These are phyloP conservation scores for Penicillium palitans DNA, from an alignment of 2,329 filamentous ascomycete genomes.

Conservation along the genomic window DNA sequence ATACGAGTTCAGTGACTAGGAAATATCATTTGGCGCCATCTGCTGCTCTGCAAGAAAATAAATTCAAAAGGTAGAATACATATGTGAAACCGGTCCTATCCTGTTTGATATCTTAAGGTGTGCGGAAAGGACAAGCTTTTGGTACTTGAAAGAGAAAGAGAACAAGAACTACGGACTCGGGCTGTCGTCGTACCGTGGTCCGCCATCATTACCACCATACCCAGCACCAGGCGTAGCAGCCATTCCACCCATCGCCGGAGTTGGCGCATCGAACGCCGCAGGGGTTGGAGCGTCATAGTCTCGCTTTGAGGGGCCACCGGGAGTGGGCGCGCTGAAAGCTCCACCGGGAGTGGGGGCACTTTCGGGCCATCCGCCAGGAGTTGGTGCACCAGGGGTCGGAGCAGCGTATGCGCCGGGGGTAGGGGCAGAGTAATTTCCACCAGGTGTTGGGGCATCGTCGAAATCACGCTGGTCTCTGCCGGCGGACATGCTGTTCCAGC, in stretches of 20 bases:
- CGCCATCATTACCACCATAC: conserved; percentile 42
- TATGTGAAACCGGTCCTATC: conserved; percentile 20
- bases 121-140: conserved; percentile 18
- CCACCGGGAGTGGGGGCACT: conserved; percentile 47
- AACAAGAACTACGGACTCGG: conserved; percentile 39
- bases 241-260: conserved; percentile 45
- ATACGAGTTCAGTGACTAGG: not conserved
- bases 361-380: conserved; percentile 48
- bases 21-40: not conserved
- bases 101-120: conserved; percentile 18
- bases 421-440: conserved; percentile 64
- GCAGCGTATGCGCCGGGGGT: conserved; percentile 63
- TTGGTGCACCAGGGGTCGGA: conserved; percentile 68
- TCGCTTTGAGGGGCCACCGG: conserved; percentile 36
- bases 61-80: conserved; percentile 26
- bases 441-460: conserved; percentile 74
- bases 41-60: conserved; percentile 16
- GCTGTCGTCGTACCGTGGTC: conserved; percentile 47
- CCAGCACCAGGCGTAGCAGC: conserved; percentile 43
- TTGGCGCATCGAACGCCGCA: conserved; percentile 48
- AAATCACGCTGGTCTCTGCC: conserved; percentile 46
- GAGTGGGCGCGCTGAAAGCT: conserved; percentile 48
- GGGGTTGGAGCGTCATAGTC: conserved; percentile 28
- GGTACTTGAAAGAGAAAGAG: conserved; percentile 14
- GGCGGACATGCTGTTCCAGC: conserved; percentile 35